Evolutionary conservation across 192 early-diverging fungal species (phyloP), one percentile per base, ranked within the genome.

Genomic region (Spinellus fusiger): DNA sequence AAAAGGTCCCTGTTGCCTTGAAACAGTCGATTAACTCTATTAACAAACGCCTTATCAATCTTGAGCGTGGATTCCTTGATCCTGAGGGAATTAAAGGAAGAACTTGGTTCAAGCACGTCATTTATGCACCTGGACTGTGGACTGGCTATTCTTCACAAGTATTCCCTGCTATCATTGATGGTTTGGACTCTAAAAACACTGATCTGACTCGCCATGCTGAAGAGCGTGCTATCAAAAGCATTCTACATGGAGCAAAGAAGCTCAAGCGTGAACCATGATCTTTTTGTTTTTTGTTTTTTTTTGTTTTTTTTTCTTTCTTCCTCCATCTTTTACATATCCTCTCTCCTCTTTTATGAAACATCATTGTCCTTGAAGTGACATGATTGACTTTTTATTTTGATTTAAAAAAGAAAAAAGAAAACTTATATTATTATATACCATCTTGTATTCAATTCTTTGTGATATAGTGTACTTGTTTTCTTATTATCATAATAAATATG

Each of bases 21-120:
- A 50, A 65, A 33, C 64, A 70, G 37, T 66, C 65, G 27, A 69
- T 77, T 33, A 54, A 49, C 3, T 56, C 55, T 1, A 63, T 79
- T 16, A 85, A 87, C 55, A 72, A 79, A 34, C 68, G 76, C 8
- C 47, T 68, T 2, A 68, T 57, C 9, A 28, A 64, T 20, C 73
- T 84, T 18, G 85, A 87, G 62, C 70, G 77, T 22, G 68, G 74
- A 29, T 81, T 87, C 54, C 71, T 82, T 38, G 77, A 81, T 23
- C 68, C 68, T 13, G 70, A 80, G 49, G 85, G 84, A 25, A 75
- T 84, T 13, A 70, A 73, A 0, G 75, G 77, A 1, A 79, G 82
- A 38, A 62, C 67, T 13, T 87, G 85, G 85, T 84, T 76, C 57
- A 79, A 82, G 32, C 85, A 87, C 49, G 68, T 76, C n/a, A 47